Evolutionary conservation across 164 flowering plant species (phyloP).

Genomic region (Chimonanthus praecox): DNA sequence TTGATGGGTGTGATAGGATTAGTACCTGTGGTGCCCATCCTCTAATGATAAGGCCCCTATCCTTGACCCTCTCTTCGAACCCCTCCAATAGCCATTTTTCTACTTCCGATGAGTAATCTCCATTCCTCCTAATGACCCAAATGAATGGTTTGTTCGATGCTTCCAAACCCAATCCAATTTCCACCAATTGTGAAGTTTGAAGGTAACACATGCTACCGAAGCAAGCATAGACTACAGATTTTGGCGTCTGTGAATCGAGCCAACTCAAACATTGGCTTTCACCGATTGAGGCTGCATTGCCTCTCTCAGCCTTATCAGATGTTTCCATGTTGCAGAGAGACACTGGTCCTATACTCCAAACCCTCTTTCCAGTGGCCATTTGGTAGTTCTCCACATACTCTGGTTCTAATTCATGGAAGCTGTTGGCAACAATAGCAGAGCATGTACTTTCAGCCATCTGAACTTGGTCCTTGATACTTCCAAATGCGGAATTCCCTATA

Average conservation of each 20-base stretch:
- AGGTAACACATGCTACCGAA: conserved; percentile 37
- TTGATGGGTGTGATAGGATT: conserved; percentile 42
- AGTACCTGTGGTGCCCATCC: conserved; percentile 73
- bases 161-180: conserved; percentile 51
- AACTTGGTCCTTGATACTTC: background rate
- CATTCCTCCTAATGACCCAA: conserved; percentile 29
- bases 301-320: conserved; percentile 32
- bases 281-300: conserved; percentile 27
- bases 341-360: conserved; percentile 53
- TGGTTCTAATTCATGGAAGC: conserved; percentile 38
- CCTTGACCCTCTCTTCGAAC: conserved; percentile 42
- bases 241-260: conserved; percentile 30
- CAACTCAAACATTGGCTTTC: conserved; percentile 29
- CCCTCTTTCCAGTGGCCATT: conserved; percentile 17
- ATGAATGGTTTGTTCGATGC: conserved; percentile 42
- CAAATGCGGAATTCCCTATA: background rate
- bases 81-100: conserved; percentile 35
- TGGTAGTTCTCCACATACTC: conserved; percentile 22
- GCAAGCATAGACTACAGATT: conserved; percentile 47
- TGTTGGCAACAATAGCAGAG: conserved; percentile 36
- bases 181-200: conserved; percentile 25
- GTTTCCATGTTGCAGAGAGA: conserved; percentile 27
- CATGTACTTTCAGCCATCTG: conserved; percentile 20
- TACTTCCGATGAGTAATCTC: conserved; percentile 16
- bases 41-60: conserved; percentile 40